Evolutionary conservation across 2,329 filamentous ascomycete genomes (phyloP), one percentile per base, ranked within the genome.

Genomic region (Fusarium sambucinum): DNA sequence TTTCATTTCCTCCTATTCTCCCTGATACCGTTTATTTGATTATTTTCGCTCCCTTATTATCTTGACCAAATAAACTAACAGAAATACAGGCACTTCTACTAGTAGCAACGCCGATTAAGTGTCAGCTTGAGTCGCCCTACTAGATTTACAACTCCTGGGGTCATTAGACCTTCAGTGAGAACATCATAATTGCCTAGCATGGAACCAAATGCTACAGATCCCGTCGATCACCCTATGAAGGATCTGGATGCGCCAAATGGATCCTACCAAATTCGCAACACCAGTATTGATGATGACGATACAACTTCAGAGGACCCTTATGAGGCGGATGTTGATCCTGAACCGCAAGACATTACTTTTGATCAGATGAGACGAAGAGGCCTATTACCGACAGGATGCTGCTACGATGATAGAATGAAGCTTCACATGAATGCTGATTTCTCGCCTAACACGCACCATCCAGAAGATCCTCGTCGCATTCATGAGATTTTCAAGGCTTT

Each of bases 361-460:
- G 79, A 78, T 4, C 77, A 80, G 52, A 71, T 83, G 51, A 77
- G 77, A 16, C 80, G 80, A 58, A 82, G 80, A 37, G 83, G 84
- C 3, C 79, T 87, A 27, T 82, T 92, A 2, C 87, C 90, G 0
- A 94, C 92, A 0, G 92, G 92, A 5, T 89, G 91, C 64, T 95
- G 92, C 70, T 99, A 98, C 77, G 96, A 99, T 80, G 90, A 93
- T 59, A 89, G 95, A 32, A 99, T 99, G 96, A 93, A 96, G 63
- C 91, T 96, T 63, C 96, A 99, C 77, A 92, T 94, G 55, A 97
- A 97, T 76, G 89, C 92, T 17, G 90, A 93, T 76, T 90, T 89
- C 75, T 88, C 86, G 19, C 85, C 86, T 2, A 87, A 89, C 47
- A 91, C 95, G 23, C 90, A 96, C 52, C 96, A 99, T 75, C 96